These are phyloP conservation scores for Tulasnella sp. DNA, from an alignment of 768 basidiomycete species.

Conservation along the genomic window DNA sequence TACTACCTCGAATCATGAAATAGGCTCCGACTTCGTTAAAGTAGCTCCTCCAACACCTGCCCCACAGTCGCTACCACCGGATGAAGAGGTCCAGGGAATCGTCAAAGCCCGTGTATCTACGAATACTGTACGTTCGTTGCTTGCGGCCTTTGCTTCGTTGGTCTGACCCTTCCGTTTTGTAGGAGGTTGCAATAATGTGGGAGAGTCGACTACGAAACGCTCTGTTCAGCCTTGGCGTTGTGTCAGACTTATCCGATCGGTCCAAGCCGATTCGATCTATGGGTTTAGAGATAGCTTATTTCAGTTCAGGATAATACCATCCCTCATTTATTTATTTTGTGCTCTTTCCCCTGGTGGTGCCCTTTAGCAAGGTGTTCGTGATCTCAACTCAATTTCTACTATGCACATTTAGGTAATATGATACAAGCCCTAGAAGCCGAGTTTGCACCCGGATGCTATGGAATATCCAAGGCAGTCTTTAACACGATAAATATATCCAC, in stretches of 20 bases:
- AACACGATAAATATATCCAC: constrained; percentile 8
- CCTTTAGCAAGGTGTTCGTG: not conserved
- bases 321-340: not conserved
- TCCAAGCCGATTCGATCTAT: constrained; percentile 84
- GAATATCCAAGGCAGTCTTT: not conserved
- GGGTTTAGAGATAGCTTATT: constrained; percentile 91
- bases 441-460: not conserved
- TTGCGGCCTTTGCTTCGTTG: constrained; percentile 5
- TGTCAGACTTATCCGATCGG: constrained; percentile 83
- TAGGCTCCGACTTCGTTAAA: not conserved
- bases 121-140: constrained; percentile 60
- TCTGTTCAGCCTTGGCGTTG: constrained; percentile 82
- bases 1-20: not conserved
- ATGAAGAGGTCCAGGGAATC: constrained; percentile 65
- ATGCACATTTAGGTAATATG: constrained; percentile 8
- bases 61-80: not conserved
- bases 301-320: constrained; percentile 38
- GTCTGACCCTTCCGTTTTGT: constrained; percentile 1
- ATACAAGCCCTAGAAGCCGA: not conserved
- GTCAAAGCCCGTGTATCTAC: constrained; percentile 88
- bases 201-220: constrained; percentile 88
- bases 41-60: constrained; percentile 28
- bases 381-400: not conserved
- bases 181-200: constrained; percentile 92
- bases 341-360: not conserved